Evolutionary conservation across 2,329 filamentous ascomycete species (phyloP).

Genomic region (Ophiocordyceps camponoti-saundersi): DNA sequence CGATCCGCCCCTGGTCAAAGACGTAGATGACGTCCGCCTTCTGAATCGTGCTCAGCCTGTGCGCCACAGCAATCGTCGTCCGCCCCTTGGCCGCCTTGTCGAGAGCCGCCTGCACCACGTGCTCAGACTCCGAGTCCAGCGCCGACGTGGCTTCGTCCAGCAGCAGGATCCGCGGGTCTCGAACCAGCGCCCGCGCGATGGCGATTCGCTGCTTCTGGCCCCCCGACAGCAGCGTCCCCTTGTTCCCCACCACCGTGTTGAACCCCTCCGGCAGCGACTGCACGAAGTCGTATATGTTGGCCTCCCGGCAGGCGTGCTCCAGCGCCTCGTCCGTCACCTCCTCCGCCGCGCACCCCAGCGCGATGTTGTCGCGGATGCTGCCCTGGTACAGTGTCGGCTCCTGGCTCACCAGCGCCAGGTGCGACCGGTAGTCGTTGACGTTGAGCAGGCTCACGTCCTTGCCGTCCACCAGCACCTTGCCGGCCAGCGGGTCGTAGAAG

Average conservation of each 20-base stretch:
- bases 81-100: conserved; percentile 41
- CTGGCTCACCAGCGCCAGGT: conserved; percentile 56
- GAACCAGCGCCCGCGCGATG: conserved; percentile 51
- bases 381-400: conserved; percentile 56
- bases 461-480: conserved; percentile 47
- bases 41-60: conserved; percentile 60
- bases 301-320: conserved; percentile 37
- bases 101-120: conserved; percentile 49
- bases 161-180: conserved; percentile 46
- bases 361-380: conserved; percentile 51
- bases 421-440: conserved; percentile 42
- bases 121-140: conserved; percentile 45
- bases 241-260: conserved; percentile 48
- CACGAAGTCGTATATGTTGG: conserved; percentile 58
- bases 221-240: conserved; percentile 50
- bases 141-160: conserved; percentile 60
- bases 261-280: conserved; percentile 49
- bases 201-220: conserved; percentile 56
- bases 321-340: conserved; percentile 33
- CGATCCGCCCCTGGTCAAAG: conserved; percentile 43
- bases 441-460: conserved; percentile 40
- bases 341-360: conserved; percentile 42
- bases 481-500: conserved; percentile 51
- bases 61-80: conserved; percentile 62
- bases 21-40: conserved; percentile 71